phyloP scores from a whole-genome alignment of 2,329 filamentous ascomycete species.

The Aureobasidium uvarum region DNA sequence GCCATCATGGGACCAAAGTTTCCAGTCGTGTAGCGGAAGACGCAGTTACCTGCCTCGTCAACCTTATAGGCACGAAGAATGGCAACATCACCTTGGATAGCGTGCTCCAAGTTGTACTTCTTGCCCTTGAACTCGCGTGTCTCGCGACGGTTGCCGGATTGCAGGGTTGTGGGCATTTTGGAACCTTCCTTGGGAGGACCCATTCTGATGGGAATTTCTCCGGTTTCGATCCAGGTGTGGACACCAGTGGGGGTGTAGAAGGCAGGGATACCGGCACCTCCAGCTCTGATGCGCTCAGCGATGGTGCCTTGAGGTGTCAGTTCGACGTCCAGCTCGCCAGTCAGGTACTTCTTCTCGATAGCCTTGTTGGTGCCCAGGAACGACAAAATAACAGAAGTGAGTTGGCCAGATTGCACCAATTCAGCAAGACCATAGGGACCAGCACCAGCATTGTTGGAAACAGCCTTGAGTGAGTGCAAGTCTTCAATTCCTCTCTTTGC shows the following conservation, averaged over 20 bases:
- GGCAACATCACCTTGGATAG: conserved; percentile 86
- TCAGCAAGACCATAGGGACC: conserved; percentile 58
- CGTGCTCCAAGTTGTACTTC: conserved; percentile 83
- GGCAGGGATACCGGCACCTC: conserved; percentile 84
- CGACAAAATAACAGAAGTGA: conserved; percentile 88
- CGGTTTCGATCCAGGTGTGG: conserved; percentile 71
- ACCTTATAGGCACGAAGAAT: conserved; percentile 94
- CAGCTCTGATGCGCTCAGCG: conserved; percentile 81
- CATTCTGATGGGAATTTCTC: conserved; percentile 81
- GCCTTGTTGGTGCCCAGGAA: conserved; percentile 96
- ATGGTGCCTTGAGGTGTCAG: conserved; percentile 89
- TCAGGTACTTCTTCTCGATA: conserved; percentile 86
- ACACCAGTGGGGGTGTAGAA: conserved; percentile 74
- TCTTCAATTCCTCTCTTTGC: conserved; percentile 53
- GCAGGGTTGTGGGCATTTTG: conserved; percentile 57
- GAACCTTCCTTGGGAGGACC: conserved; percentile 48
- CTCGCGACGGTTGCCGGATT: conserved; percentile 77
- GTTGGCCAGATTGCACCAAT: conserved; percentile 70
- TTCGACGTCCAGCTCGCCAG: conserved; percentile 83
- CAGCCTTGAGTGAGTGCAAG: conserved; percentile 64
- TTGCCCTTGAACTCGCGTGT: conserved; percentile 91
- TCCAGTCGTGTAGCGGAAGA: conserved; percentile 75
- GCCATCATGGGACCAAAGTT: conserved; percentile 75
- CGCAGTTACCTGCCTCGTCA: conserved; percentile 86
- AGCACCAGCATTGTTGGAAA: conserved; percentile 92